Evolutionary conservation across 257 asterid genomes (phyloP).

Genomic region (Przewalskia tangutica): DNA sequence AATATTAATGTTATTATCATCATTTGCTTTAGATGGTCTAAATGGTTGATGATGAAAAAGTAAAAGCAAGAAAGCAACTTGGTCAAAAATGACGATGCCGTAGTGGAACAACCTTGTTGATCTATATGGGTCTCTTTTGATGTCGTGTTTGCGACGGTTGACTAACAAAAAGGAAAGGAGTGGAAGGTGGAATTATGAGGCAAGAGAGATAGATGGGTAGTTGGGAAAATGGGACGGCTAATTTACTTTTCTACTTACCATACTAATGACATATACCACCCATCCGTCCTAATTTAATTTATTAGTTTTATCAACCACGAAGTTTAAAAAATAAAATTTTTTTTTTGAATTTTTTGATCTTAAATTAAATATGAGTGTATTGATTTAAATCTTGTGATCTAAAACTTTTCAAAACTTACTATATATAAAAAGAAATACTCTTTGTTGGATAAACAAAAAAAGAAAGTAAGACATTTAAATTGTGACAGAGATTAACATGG

Average conservation of each 20-base stretch:
- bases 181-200: neutral
- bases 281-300: too few species aligned
- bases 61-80: neutral
- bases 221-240: slow-evolving; percentile 9
- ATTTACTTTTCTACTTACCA: slow-evolving; percentile 1
- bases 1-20: neutral
- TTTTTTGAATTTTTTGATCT: too few species aligned
- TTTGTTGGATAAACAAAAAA: too few species aligned
- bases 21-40: neutral
- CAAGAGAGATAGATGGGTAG: neutral
- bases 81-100: slow-evolving; percentile 12
- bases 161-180: neutral
- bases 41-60: slow-evolving; percentile 1
- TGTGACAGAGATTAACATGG: neutral
- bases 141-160: slow-evolving; percentile 14
- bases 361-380: too few species aligned
- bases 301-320: too few species aligned
- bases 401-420: too few species aligned
- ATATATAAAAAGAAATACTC: too few species aligned
- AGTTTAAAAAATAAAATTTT: too few species aligned
- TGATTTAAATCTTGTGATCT: too few species aligned
- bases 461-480: too few species aligned
- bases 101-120: neutral
- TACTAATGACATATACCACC: neutral
- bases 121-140: neutral